A percentile compares a stretch with the other conserved stretches of the same genome.
Evolutionary conservation across 345 rosid genomes (phyloP).

Genomic region (Physaria fendleri): DNA sequence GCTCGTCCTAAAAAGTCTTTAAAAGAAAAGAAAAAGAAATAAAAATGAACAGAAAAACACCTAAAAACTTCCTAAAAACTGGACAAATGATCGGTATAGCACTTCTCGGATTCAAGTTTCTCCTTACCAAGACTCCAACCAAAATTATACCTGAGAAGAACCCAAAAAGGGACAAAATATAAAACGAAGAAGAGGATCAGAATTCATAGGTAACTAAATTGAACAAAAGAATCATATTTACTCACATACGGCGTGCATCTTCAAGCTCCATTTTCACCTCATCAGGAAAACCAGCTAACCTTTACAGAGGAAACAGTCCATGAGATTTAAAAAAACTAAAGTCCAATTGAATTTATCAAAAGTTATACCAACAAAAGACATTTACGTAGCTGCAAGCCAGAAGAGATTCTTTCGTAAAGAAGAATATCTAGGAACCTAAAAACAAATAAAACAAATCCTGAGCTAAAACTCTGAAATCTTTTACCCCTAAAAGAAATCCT

Average conservation of each 20-base stretch:
- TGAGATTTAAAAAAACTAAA: too few species aligned
- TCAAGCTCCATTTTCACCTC: conserved; percentile 77
- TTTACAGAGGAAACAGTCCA: conserved; percentile 25
- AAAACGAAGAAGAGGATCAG: neutral
- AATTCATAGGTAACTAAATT: neutral
- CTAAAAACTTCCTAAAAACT: too few species aligned
- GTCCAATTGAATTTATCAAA: neutral
- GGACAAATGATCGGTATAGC: too few species aligned
- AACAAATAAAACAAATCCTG: too few species aligned
- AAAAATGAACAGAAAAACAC: too few species aligned
- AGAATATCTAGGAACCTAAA: conserved; percentile 80
- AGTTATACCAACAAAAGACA: neutral
- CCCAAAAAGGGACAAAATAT: neutral
- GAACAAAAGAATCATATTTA: neutral
- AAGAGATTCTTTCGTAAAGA: conserved; percentile 66
- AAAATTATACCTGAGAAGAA: conserved; percentile 56
- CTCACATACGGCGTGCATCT: conserved; percentile 77
- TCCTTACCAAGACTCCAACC: conserved; percentile 99
- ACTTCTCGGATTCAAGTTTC: conserved; percentile 91
- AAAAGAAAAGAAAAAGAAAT: too few species aligned
- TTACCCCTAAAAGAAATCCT: too few species aligned
- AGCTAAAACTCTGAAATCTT: too few species aligned
- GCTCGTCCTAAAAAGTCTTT: too few species aligned
- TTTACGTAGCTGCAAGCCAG: conserved; percentile 60
- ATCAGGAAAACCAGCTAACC: conserved; percentile 75